Evolutionary conservation across 345 rosid genomes (phyloP), one percentile per base, ranked within the genome.

Genomic region (Durio zibethinus): DNA sequence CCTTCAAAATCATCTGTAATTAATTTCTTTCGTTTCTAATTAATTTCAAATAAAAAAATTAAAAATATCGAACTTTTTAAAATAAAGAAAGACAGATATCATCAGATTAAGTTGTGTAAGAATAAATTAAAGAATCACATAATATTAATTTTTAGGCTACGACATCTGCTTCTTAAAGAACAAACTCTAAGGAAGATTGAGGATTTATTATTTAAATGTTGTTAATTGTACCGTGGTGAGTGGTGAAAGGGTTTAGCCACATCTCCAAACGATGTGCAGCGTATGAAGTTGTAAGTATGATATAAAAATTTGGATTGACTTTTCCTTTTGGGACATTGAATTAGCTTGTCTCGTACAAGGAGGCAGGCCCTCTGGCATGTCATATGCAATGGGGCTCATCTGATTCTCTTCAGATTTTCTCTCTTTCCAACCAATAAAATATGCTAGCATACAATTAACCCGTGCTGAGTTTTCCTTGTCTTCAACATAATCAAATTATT

Each of bases 311-410:
- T 23, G 29, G 29, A 53, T 75, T 60, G 82, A 82, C 78, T 35
- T 42, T 52, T 52, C 45, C 53, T 71, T 73, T 18, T 52, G 35
- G 35, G 74, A 77, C 80, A 79, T 71, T 79, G 47, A 66, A 82
- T 69, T 15, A 21, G 18, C 80, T 21, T 88, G 96, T 87, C 85
- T 85, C 87, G 20, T 50, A 69, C 68, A 23, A 85, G 91, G 92
- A 84, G 90, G 86, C 93, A 82, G 72, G 31, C 80, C 38, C 77
- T 61, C 85, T 87, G 90, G 84, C 87, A 73, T 74, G 82, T 76
- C 78, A 38, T 21, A 8, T 9, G 12, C 1, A 53, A 64, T 76
- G 82, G 84, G 78, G 20, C 78, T 80, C 57, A 59, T 64, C 73
- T 71, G 82, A 82, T 87, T 76, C 80, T 80, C 74, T 76, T 48